phyloP scores from a whole-genome alignment of 768 basidiomycete genomes.

The Nidularia pulvinata region DNA sequence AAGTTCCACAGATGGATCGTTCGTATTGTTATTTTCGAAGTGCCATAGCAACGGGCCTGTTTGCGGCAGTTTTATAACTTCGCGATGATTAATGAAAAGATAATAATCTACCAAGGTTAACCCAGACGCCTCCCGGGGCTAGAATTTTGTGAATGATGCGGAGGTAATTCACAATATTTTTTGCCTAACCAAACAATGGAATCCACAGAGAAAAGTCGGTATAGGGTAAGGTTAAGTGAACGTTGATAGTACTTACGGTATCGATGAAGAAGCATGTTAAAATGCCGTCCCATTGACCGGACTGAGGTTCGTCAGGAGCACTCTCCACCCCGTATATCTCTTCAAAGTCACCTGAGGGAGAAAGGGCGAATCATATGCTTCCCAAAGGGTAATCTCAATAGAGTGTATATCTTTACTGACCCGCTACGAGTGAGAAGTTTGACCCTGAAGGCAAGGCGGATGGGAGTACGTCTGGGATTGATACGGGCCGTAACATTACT shows the following conservation, averaged over 20 bases:
- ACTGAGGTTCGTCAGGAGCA: constrained; percentile 61
- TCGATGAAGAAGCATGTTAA: constrained; percentile 98
- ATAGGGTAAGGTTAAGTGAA: not conserved
- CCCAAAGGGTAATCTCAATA: not conserved
- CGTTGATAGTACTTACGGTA: constrained; percentile 52
- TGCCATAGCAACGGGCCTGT: constrained; percentile 95
- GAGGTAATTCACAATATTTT: constrained; percentile 90
- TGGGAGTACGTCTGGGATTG: constrained; percentile 85
- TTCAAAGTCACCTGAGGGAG: constrained; percentile 79
- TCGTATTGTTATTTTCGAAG: constrained; percentile 85
- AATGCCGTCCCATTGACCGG: constrained; percentile 85
- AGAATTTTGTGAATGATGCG: constrained; percentile 85
- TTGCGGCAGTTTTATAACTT: not conserved
- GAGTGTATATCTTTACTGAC: constrained; percentile 29
- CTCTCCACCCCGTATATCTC: constrained; percentile 78
- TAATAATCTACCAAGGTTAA: constrained; percentile 68
- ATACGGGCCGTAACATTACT: constrained; percentile 65
- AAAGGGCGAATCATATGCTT: not conserved
- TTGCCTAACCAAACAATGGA: constrained; percentile 50
- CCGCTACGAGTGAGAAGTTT: constrained; percentile 86
- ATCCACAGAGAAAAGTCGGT: not conserved
- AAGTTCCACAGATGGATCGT: constrained; percentile 85
- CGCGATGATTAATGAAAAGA: not conserved
- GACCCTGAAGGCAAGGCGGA: constrained; percentile 63
- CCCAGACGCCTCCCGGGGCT: constrained; percentile 87